Base-by-base conservation (phyloP, 2,329 filamentous ascomycete species). In the Ophiostoma novo-ulmi region DNA sequence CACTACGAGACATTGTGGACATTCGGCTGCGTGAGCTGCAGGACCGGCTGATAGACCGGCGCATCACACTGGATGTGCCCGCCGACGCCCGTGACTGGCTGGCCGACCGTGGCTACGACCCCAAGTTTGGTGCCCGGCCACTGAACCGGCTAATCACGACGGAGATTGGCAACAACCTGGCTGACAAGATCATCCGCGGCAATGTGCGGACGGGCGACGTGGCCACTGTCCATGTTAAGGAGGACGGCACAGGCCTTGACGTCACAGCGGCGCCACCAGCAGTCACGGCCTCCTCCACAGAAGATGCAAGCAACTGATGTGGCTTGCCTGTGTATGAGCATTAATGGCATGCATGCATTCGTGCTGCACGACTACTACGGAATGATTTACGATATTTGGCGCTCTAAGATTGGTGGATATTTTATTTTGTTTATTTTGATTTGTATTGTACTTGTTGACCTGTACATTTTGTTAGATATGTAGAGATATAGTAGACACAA, bases 111-210 rank as follows among this genome's bases (percentile, higher is more conserved):
- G 94, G 94, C 1, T 98, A 98, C 78, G 93, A 97, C 77, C 92
- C 94, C 31, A 90, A 89, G 76, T 98, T 93, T 78, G 95, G 95
- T 73, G 95, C 95, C 8, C 85, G 95, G 7, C 95, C 95, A 38
- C 84, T 98, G 41, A 97, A 98, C 79, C 85, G 95, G 52, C 85
- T 98, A 69, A 97, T 98, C 74, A 88, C 91, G 31, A 97, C 91
- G 76, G 89, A 97, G 80, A 93, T 99, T 74, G 90, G 92, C 72
- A 97, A 97, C 78, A 85, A 88, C 3, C 84, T 98, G 55, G 95
- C 95, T 0, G 94, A 97, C 77, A 91, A 90, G 82, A 96, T 99
- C 76, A 98, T 98, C 75, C 85, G 91, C 70, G 95, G 95, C 26
- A 83, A 93, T 79, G 81, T 98, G 72, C 91, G 89, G 79, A 87